Evolutionary conservation across 345 rosid species (phyloP).

Genomic region (Sonneratia caseolaris): DNA sequence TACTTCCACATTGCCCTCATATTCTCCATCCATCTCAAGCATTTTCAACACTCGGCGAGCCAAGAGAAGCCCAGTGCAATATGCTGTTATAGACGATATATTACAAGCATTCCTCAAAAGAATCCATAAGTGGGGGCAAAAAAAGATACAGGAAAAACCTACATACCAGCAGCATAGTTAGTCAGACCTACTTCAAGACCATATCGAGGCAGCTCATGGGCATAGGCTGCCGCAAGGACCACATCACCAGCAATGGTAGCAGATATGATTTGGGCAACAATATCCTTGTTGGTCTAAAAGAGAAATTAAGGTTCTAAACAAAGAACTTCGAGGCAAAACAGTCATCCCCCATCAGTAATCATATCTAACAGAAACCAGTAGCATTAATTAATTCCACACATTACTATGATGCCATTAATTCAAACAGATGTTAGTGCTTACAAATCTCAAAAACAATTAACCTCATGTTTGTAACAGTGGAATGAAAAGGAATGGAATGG

Average conservation of each 20-base stretch:
- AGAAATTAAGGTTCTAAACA: slow-evolving; percentile 14
- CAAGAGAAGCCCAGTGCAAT: slow-evolving; percentile 73
- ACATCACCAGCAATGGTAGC: slow-evolving; percentile 52
- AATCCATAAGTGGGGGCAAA: background rate
- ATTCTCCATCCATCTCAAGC: slow-evolving; percentile 63
- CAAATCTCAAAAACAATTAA: no score
- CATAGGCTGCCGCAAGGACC: slow-evolving; percentile 54
- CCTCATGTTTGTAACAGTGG: no score
- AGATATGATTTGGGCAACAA: slow-evolving; percentile 44
- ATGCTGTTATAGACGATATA: slow-evolving; percentile 29
- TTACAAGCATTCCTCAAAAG: background rate
- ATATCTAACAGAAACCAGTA: no score
- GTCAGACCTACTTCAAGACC: slow-evolving; percentile 64
- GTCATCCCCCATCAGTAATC: background rate
- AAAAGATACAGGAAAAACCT: background rate
- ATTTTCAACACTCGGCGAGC: slow-evolving; percentile 61
- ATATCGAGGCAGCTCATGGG: slow-evolving; percentile 52
- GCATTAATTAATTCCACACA: no score
- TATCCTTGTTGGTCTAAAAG: slow-evolving; percentile 55
- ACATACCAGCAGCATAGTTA: slow-evolving; percentile 60
- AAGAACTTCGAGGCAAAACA: background rate
- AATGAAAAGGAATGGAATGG: no score
- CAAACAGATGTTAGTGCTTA: no score
- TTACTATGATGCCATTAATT: no score
- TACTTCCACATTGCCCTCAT: slow-evolving; percentile 72